Conservation (phyloP, 352 stramenopile genomes). For the Phytopythium aichiense region DNA sequence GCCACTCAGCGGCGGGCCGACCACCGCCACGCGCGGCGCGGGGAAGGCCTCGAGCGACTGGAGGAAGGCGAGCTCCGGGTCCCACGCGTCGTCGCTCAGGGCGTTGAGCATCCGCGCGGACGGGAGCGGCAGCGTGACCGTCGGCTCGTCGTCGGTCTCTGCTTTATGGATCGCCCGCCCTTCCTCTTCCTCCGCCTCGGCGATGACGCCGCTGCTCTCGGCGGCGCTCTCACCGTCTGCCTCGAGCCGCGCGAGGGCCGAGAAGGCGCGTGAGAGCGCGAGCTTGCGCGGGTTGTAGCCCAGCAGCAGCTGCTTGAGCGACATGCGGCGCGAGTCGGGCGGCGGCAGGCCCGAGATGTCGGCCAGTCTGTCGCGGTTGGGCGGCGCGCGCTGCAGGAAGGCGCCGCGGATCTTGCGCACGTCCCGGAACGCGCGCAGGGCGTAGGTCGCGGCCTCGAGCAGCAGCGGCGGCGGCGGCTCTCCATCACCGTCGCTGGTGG, state of each 20-base stretch:
- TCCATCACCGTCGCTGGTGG: background rate
- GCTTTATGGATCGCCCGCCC: background rate
- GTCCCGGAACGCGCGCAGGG: slow-evolving; percentile 29
- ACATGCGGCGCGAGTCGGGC: slow-evolving; percentile 53
- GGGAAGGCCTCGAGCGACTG: slow-evolving; percentile 36
- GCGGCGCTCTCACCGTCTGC: background rate
- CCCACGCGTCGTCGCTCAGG: slow-evolving; percentile 26
- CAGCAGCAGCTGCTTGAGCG: slow-evolving; percentile 70
- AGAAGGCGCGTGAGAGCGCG: slow-evolving; percentile 58
- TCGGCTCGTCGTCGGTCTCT: background rate
- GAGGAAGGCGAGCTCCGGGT: slow-evolving; percentile 36
- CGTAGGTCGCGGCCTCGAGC: slow-evolving; percentile 10
- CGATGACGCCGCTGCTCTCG: background rate
- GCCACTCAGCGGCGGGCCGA: slow-evolving; percentile 46
- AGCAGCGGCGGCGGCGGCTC: slow-evolving; percentile 2
- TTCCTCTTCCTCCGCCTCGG: background rate
- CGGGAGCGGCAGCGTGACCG: background rate
- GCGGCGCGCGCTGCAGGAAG: slow-evolving; percentile 55
- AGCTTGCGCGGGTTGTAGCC: slow-evolving; percentile 74
- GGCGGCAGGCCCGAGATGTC: slow-evolving; percentile 37
- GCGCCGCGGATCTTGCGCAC: slow-evolving; percentile 49
- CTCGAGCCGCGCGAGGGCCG: slow-evolving; percentile 10
- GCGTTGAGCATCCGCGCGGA: slow-evolving; percentile 2
- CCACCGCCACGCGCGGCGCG: slow-evolving; percentile 43
- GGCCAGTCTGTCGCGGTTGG: slow-evolving; percentile 38